phyloP scores from a whole-genome alignment of 768 basidiomycete species.

The Tubosaeta brunneosetosa region DNA sequence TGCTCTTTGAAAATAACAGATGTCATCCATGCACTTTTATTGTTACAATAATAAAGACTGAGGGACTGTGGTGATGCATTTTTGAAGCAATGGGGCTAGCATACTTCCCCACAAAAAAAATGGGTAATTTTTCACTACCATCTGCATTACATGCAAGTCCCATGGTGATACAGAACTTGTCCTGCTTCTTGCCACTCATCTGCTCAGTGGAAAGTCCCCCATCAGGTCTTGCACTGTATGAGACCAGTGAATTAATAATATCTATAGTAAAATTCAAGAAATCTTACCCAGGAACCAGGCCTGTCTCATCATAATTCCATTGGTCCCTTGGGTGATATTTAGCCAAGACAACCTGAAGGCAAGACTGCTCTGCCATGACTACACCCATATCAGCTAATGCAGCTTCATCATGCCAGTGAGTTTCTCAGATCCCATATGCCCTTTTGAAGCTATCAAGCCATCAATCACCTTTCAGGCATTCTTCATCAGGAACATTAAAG shows the following conservation, averaged over 20 bases:
- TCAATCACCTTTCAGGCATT: neutral
- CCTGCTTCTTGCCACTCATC: conserved; percentile 18
- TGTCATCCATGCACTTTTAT: conserved; percentile 2
- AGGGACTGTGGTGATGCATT: neutral
- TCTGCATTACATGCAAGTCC: conserved; percentile 8
- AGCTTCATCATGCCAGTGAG: neutral
- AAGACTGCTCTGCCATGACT: neutral
- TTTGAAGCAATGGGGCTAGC: conserved; percentile 31
- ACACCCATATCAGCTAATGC: neutral
- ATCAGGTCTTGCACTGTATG: conserved; percentile 12
- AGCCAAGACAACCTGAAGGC: neutral
- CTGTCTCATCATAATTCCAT: neutral
- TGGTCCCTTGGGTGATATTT: neutral
- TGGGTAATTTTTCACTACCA: conserved; percentile 28
- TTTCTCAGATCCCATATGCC: neutral
- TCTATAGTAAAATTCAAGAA: neutral
- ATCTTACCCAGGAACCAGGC: no score
- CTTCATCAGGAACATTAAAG: neutral
- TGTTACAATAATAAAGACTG: neutral
- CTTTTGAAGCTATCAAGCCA: neutral
- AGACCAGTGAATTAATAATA: no score
- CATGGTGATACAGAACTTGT: conserved; percentile 13
- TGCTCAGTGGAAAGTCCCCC: conserved; percentile 15
- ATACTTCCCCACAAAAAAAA: conserved; percentile 34
- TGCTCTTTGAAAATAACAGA: neutral